These are phyloP conservation scores for Phytophthora syringae DNA, from an alignment of 352 stramenopile species.

Conservation along the genomic window DNA sequence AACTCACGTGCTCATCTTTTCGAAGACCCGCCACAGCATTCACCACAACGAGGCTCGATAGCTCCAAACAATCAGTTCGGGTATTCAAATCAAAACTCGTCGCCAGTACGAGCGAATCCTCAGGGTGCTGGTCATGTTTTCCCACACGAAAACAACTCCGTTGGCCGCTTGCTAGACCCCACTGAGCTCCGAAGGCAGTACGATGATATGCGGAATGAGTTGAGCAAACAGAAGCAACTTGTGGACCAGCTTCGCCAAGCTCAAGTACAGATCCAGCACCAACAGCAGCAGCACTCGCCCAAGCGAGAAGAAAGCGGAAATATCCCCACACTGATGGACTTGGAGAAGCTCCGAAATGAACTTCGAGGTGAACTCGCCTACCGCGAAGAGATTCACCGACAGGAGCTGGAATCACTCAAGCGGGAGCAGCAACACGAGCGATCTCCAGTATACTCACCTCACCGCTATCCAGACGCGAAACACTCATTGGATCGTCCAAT, in stretches of 20 bases:
- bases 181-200: conserved; percentile 54
- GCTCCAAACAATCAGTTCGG: conserved; percentile 3
- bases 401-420: conserved; percentile 50
- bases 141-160: conserved; percentile 12
- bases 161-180: conserved; percentile 1
- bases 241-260: conserved; percentile 59
- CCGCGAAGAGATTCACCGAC: conserved; percentile 52
- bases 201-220: conserved; percentile 59
- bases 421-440: conserved; percentile 28
- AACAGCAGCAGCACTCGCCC: conserved; percentile 38
- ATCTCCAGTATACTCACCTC: conserved; percentile 5
- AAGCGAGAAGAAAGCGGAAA: conserved; percentile 8
- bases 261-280: conserved; percentile 53
- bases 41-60: background rate
- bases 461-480: conserved; percentile 1
- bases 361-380: conserved; percentile 57
- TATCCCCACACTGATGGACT: conserved; percentile 49
- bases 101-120: conserved; percentile 8
- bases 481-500: conserved; percentile 11
- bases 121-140: conserved; percentile 2
- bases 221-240: conserved; percentile 53
- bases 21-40: conserved; percentile 38
- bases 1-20: conserved; percentile 66
- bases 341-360: conserved; percentile 66
- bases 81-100: conserved; percentile 25